phyloP scores from a whole-genome alignment of 2,329 filamentous ascomycete genomes.

The Fusarium algeriense region DNA sequence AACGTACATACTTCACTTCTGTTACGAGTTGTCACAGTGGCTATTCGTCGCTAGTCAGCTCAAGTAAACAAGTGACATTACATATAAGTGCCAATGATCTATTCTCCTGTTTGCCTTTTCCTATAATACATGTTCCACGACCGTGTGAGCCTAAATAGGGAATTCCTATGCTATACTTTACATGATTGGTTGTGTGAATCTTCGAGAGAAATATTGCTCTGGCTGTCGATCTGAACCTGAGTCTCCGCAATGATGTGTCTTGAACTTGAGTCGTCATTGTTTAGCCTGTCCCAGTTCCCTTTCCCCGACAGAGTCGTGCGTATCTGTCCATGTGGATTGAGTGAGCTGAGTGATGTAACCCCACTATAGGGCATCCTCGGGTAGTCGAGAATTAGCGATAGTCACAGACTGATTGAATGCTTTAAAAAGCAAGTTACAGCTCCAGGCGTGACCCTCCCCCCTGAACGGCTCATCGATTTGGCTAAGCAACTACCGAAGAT shows the following conservation, averaged over 20 bases:
- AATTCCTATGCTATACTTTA: background rate
- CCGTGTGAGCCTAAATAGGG: too few relatives aligned
- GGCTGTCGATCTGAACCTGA: background rate
- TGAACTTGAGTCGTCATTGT: conserved; percentile 23
- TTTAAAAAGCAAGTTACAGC: background rate
- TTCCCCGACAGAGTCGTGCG: conserved; percentile 10
- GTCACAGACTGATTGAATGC: too few relatives aligned
- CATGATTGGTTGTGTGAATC: background rate
- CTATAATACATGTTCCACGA: too few relatives aligned
- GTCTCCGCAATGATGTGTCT: conserved; percentile 18
- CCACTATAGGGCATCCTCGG: background rate
- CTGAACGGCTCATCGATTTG: conserved; percentile 16
- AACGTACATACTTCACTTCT: too few relatives aligned
- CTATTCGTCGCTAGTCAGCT: too few relatives aligned
- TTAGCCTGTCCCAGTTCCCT: conserved; percentile 22
- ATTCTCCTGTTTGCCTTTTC: too few relatives aligned
- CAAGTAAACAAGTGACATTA: too few relatives aligned
- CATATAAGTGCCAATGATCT: too few relatives aligned
- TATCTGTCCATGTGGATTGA: conserved; percentile 2
- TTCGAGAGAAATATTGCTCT: background rate
- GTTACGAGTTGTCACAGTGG: too few relatives aligned
- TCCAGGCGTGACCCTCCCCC: background rate
- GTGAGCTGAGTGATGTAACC: background rate
- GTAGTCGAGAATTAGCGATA: rapidly evolving
- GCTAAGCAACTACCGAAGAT: conserved; percentile 17